phyloP scores from a whole-genome alignment of 805 yeast species.

The Grigorovia transvaalensis region DNA sequence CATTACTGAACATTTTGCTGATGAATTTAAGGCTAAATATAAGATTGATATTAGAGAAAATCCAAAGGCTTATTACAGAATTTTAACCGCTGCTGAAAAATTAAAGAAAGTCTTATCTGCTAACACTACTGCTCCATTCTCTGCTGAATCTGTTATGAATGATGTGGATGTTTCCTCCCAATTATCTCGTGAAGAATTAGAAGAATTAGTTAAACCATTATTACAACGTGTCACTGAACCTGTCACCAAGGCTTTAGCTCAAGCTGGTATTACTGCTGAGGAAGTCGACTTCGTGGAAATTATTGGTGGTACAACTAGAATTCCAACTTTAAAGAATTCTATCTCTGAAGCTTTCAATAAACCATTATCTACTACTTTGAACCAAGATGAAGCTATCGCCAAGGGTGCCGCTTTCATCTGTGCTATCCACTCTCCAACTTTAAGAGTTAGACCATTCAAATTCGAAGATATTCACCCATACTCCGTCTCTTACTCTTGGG shows the following conservation, averaged over 20 bases:
- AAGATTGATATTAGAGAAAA: conserved; percentile 85
- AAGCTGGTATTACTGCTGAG: conserved; percentile 59
- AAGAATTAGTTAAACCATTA: conserved; percentile 76
- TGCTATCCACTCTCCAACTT: conserved; percentile 97
- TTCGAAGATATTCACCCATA: conserved; percentile 88
- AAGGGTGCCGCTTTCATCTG: conserved; percentile 98
- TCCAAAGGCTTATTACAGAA: conserved; percentile 92
- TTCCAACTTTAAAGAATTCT: conserved; percentile 81
- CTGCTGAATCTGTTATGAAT: conserved; percentile 92
- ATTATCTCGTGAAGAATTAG: conserved; percentile 83
- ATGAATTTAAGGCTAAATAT: conserved; percentile 82
- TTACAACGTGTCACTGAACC: conserved; percentile 69
- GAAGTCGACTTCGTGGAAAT: conserved; percentile 89
- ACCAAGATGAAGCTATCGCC: conserved; percentile 98
- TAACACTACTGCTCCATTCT: conserved; percentile 87
- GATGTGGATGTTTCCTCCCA: conserved; percentile 91
- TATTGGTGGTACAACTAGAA: conserved; percentile 97
- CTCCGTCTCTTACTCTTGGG: conserved; percentile 95
- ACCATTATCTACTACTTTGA: conserved; percentile 83
- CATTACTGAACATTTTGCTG: conserved; percentile 89
- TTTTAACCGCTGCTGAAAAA: conserved; percentile 82
- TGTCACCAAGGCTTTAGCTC: conserved; percentile 68
- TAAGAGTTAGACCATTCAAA: conserved; percentile 97
- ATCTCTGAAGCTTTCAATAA: conserved; percentile 74
- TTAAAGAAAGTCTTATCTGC: conserved; percentile 95